Evolutionary conservation across 2,329 filamentous ascomycete species (phyloP).

Genomic region (Neofusicoccum ribis): DNA sequence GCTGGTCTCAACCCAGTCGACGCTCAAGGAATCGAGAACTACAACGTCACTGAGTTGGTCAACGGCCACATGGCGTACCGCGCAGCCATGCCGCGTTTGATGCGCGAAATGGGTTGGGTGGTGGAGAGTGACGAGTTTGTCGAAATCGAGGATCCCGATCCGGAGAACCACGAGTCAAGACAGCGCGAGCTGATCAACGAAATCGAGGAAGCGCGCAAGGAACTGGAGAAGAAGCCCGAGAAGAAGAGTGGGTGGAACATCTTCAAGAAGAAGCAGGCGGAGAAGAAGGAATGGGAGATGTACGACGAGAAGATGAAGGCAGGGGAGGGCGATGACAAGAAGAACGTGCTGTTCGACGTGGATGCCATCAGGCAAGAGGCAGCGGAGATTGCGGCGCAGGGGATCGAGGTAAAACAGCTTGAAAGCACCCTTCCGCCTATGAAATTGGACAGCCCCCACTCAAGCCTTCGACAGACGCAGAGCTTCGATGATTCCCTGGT

Average conservation of each 20-base stretch:
- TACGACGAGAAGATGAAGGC: conserved; percentile 70
- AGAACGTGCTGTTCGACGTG: conserved; percentile 81
- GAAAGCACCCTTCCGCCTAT: conserved; percentile 88
- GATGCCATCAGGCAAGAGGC: conserved; percentile 75
- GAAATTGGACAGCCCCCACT: conserved; percentile 59
- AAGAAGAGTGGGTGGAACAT: conserved; percentile 68
- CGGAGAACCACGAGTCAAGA: conserved; percentile 82
- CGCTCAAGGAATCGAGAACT: conserved; percentile 82
- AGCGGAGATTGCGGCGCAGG: conserved; percentile 75
- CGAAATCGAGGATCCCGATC: conserved; percentile 96
- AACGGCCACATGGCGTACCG: conserved; percentile 97
- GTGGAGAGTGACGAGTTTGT: conserved; percentile 92
- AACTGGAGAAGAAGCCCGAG: conserved; percentile 77
- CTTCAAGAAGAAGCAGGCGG: conserved; percentile 77
- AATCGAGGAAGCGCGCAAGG: conserved; percentile 89
- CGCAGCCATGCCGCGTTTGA: conserved; percentile 81
- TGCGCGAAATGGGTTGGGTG: conserved; percentile 86
- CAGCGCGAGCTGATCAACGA: conserved; percentile 94
- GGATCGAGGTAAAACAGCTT: conserved; percentile 73
- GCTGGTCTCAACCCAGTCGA: conserved; percentile 80
- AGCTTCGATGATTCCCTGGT: conserved; percentile 35
- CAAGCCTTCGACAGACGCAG: conserved; percentile 41
- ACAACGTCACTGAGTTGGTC: conserved; percentile 82
- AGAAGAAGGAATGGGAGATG: conserved; percentile 91
- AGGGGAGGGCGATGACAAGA: conserved; percentile 48